Evolutionary conservation across 306 rosid species (phyloP).

Genomic region (Arachis stenosperma): DNA sequence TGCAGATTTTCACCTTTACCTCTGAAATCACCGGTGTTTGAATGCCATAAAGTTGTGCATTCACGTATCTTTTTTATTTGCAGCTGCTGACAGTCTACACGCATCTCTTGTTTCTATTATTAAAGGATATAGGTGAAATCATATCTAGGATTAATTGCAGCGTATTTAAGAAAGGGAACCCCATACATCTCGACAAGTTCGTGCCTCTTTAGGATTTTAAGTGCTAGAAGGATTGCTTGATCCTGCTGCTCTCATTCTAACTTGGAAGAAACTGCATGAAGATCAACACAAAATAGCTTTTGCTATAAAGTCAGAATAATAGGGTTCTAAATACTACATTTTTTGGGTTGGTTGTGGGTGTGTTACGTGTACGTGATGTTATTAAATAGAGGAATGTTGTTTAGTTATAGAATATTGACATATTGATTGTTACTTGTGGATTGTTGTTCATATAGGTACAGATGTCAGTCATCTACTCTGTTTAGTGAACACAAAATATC

Average conservation of each 20-base stretch:
- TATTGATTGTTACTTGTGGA: no score
- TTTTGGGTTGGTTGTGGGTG: not conserved
- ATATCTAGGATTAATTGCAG: slow-evolving; percentile 1
- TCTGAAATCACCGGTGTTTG: slow-evolving; percentile 38
- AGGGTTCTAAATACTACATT: not conserved
- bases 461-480: no score
- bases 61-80: slow-evolving; percentile 6
- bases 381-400: no score
- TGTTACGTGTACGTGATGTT: no score
- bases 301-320: slow-evolving; percentile 6
- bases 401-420: no score
- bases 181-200: no score
- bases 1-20: slow-evolving; percentile 71
- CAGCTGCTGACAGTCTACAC: not conserved
- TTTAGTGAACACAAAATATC: no score
- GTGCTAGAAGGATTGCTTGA: not conserved
- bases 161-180: not conserved
- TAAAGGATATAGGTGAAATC: not conserved
- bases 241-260: not conserved
- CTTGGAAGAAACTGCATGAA: not conserved
- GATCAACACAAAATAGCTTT: not conserved
- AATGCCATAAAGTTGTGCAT: slow-evolving; percentile 27
- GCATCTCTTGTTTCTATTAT: not conserved
- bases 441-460: no score
- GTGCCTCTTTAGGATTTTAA: no score